These are phyloP conservation scores for Candida smagusa DNA, from an alignment of 1,139 yeast species.

Conservation along the genomic window DNA sequence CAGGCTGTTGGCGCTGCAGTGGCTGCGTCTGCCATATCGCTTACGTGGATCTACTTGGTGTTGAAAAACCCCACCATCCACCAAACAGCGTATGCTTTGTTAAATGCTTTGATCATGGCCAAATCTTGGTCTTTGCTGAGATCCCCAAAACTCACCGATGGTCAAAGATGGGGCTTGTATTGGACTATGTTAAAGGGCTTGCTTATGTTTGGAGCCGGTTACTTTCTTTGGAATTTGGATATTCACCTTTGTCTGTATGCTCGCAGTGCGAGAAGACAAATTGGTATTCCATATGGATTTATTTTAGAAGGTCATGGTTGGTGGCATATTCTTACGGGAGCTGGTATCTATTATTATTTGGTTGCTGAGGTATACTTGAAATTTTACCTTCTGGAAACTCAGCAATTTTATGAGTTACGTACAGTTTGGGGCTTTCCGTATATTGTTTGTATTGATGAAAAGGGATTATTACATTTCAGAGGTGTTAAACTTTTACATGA, in stretches of 20 bases:
- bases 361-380: slow-evolving; percentile 76
- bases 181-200: slow-evolving; percentile 60
- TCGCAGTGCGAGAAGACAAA: slow-evolving; percentile 56
- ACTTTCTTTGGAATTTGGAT: slow-evolving; percentile 81
- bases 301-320: slow-evolving; percentile 92
- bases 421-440: slow-evolving; percentile 41
- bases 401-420: slow-evolving; percentile 48
- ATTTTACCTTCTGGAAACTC: slow-evolving; percentile 52
- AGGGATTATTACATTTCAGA: slow-evolving; percentile 25
- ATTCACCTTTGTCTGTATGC: slow-evolving; percentile 73
- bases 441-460: slow-evolving; percentile 28
- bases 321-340: slow-evolving; percentile 93
- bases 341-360: slow-evolving; percentile 55
- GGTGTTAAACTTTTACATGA: slow-evolving; percentile 20
- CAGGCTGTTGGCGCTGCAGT: slow-evolving; percentile 53
- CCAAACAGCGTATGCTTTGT: slow-evolving; percentile 69
- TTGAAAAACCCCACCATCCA: slow-evolving; percentile 83
- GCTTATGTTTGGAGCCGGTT: slow-evolving; percentile 67
- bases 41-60: slow-evolving; percentile 65
- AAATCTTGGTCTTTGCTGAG: slow-evolving; percentile 52
- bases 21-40: slow-evolving; percentile 49
- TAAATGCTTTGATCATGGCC: slow-evolving; percentile 60
- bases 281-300: slow-evolving; percentile 86
- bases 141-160: slow-evolving; percentile 46
- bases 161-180: slow-evolving; percentile 47